Evolutionary conservation across 2,329 filamentous ascomycete species (phyloP).

Genomic region (Pseudofabraea citricarpa): DNA sequence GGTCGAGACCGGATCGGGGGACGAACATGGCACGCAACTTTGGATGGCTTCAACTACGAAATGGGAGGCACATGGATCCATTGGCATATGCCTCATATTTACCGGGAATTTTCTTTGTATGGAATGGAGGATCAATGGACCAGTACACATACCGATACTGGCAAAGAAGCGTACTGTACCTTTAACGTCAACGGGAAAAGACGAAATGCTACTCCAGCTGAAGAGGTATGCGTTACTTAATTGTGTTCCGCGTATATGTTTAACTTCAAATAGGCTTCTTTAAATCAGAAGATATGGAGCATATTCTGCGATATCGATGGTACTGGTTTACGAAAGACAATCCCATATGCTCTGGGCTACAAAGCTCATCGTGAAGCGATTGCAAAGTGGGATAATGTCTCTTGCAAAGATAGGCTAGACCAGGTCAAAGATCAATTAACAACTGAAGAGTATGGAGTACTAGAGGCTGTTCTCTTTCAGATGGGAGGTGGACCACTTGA

Average conservation of each 20-base stretch:
- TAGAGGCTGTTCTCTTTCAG: neutral
- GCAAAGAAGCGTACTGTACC: neutral
- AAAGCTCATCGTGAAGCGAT: neutral
- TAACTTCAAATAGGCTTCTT: neutral
- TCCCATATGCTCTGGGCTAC: neutral
- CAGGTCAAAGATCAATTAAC: neutral
- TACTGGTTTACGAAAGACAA: neutral
- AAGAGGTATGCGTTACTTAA: neutral
- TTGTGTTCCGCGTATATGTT: neutral
- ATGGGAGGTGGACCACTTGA: neutral
- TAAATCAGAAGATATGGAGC: neutral
- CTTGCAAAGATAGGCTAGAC: neutral
- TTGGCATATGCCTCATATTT: slow-evolving; percentile 30
- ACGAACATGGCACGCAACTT: slow-evolving; percentile 32
- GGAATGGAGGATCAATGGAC: slow-evolving; percentile 21
- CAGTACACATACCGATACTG: neutral
- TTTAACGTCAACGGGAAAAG: neutral
- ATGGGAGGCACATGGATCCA: slow-evolving; percentile 40
- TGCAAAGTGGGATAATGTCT: neutral
- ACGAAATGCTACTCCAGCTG: neutral
- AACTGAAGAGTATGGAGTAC: neutral
- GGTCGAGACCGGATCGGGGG: slow-evolving; percentile 37
- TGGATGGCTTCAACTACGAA: slow-evolving; percentile 32
- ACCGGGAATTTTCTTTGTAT: slow-evolving; percentile 31
- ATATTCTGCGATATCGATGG: neutral